Evolutionary conservation across 257 asterid species (phyloP).

Genomic region (Salvia hispanica): DNA sequence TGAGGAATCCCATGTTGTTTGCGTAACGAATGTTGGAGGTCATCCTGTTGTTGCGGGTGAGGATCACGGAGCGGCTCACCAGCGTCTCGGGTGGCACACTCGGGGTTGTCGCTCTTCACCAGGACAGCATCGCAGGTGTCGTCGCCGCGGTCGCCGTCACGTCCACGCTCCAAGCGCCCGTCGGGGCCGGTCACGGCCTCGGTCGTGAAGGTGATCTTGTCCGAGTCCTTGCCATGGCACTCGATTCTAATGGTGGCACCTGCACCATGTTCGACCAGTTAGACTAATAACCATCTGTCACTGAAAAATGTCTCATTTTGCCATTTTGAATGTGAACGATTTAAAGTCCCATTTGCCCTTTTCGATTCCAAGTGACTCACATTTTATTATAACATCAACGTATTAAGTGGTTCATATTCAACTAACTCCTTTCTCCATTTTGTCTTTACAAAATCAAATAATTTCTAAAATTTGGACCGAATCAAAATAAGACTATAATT

Average conservation of each 20-base stretch:
- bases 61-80: slow-evolving; percentile 58
- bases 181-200: slow-evolving; percentile 35
- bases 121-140: slow-evolving; percentile 43
- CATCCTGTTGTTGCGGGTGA: slow-evolving; percentile 61
- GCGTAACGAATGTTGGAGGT: slow-evolving; percentile 41
- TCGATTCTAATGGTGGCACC: slow-evolving; percentile 44
- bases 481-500: no score
- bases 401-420: no score
- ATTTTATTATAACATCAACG: no score
- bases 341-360: no score
- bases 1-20: slow-evolving; percentile 52
- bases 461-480: no score
- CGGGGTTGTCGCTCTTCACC: slow-evolving; percentile 46
- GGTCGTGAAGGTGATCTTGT: slow-evolving; percentile 28
- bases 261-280: slow-evolving; percentile 18
- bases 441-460: no score
- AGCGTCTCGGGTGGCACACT: slow-evolving; percentile 35
- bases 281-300: no score
- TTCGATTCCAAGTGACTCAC: no score
- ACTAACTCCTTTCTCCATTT: no score
- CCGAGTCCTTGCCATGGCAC: slow-evolving; percentile 41
- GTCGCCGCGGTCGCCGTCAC: slow-evolving; percentile 42
- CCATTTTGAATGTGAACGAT: no score
- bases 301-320: no score
- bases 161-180: slow-evolving; percentile 36